These are phyloP conservation scores for Blastobotrys proliferans DNA, from an alignment of 1,139 yeast genomes.

Conservation along the genomic window DNA sequence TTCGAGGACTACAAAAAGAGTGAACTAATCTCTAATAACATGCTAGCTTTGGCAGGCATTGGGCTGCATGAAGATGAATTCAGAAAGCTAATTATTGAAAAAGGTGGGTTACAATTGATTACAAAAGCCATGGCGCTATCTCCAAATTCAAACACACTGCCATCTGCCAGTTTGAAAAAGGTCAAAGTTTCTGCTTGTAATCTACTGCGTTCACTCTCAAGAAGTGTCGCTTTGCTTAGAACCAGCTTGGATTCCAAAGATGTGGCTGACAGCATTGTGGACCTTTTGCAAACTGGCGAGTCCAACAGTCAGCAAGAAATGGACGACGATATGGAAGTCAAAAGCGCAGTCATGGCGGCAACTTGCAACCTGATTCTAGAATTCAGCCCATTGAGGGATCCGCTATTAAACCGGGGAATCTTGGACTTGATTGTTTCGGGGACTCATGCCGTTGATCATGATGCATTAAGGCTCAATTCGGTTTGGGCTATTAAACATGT, in stretches of 20 bases:
- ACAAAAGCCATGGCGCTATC: conserved; percentile 27
- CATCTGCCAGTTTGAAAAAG: conserved; percentile 21
- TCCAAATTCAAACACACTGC: conserved; percentile 12
- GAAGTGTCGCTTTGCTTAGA: conserved; percentile 67
- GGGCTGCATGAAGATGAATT: conserved; percentile 34
- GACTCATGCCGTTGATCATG: too few relatives aligned
- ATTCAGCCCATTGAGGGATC: conserved; percentile 66
- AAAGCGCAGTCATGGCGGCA: conserved; percentile 61
- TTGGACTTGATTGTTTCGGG: conserved; percentile 46
- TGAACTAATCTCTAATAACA: conserved; percentile 28
- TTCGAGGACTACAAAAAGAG: conserved; percentile 21
- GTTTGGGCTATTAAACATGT: conserved; percentile 56
- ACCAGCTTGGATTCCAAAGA: conserved; percentile 62
- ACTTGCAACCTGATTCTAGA: conserved; percentile 76
- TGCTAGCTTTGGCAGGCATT: conserved; percentile 35
- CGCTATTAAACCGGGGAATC: conserved; percentile 52
- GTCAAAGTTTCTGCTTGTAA: conserved; percentile 45
- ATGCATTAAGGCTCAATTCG: conserved; percentile 46
- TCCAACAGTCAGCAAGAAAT: conserved; percentile 7
- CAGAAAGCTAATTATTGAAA: conserved; percentile 32
- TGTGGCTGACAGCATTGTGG: conserved; percentile 47
- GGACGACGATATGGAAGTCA: conserved; percentile 39
- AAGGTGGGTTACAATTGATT: conserved; percentile 30
- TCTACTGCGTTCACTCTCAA: conserved; percentile 64
- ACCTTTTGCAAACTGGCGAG: conserved; percentile 31